These are phyloP conservation scores for Dactylellina parvicollis DNA, from an alignment of 2,329 filamentous ascomycete species.

Conservation along the genomic window DNA sequence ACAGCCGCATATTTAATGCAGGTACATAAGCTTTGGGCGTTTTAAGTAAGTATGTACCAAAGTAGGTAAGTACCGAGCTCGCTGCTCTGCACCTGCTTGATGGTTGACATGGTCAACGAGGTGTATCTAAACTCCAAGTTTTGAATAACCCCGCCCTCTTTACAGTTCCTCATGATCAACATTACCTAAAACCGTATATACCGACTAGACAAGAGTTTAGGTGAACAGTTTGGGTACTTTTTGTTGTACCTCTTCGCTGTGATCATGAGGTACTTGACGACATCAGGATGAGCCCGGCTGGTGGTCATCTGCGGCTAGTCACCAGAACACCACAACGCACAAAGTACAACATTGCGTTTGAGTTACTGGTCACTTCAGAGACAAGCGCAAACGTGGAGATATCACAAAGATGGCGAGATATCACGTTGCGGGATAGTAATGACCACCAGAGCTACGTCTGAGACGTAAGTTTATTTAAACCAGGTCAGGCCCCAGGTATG, in stretches of 20 bases:
- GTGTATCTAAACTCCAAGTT: too few relatives aligned
- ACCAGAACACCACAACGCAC: conserved; percentile 51
- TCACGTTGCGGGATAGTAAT: conserved; percentile 40
- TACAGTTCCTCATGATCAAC: not conserved
- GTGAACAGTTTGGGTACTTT: not conserved
- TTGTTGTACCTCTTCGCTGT: not conserved
- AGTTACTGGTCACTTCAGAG: conserved; percentile 7
- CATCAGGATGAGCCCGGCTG: not conserved
- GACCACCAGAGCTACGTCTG: conserved; percentile 20
- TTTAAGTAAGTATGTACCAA: too few relatives aligned
- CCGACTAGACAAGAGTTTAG: not conserved
- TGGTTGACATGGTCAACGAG: too few relatives aligned
- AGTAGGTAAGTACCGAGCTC: too few relatives aligned
- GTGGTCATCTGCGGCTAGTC: conserved; percentile 48
- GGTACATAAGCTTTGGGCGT: too few relatives aligned
- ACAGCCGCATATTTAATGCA: too few relatives aligned
- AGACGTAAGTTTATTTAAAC: conserved; percentile 43
- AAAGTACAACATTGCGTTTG: conserved; percentile 37
- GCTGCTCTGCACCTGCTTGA: too few relatives aligned
- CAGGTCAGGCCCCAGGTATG: conserved; percentile 40
- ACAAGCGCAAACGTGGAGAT: conserved; percentile 37
- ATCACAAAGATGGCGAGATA: conserved; percentile 35
- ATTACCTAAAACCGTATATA: not conserved
- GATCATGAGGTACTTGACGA: conserved; percentile 33
- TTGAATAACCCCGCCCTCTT: not conserved